These are phyloP conservation scores for Diaporthe citri DNA, from an alignment of 2,329 filamentous ascomycete species.

Conservation along the genomic window DNA sequence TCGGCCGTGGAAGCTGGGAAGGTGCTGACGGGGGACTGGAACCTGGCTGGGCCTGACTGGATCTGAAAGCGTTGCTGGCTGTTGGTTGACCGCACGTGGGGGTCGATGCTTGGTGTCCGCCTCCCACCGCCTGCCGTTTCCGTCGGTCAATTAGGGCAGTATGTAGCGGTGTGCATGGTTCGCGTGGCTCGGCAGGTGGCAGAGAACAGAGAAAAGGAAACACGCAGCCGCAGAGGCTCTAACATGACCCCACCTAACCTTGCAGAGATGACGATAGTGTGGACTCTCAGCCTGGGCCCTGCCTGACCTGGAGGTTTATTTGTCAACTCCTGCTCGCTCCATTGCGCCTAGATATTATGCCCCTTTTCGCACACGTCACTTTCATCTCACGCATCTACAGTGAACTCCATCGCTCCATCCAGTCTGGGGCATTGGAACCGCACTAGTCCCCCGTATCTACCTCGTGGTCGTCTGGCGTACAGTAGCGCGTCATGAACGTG, in stretches of 20 bases:
- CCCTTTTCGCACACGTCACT: conserved; percentile 3
- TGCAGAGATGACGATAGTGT: conserved; percentile 9
- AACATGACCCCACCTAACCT: background rate
- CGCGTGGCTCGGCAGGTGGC: background rate
- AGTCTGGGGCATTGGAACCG: background rate
- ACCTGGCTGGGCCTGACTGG: background rate
- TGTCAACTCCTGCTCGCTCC: too few relatives aligned
- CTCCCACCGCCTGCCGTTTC: background rate
- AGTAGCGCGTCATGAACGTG: background rate
- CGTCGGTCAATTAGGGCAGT: background rate
- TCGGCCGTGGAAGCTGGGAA: conserved; percentile 14
- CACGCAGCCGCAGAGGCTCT: background rate
- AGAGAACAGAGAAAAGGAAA: background rate
- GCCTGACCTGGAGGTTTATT: too few relatives aligned
- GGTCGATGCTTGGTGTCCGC: background rate
- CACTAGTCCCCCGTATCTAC: background rate
- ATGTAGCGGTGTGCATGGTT: conserved; percentile 19
- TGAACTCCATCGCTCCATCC: background rate
- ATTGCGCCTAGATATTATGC: background rate
- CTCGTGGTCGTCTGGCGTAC: background rate
- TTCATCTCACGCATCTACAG: background rate
- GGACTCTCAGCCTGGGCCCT: background rate
- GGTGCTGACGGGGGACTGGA: conserved; percentile 21
- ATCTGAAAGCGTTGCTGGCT: background rate
- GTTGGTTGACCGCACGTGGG: conserved; percentile 1